Evolutionary conservation across 2,329 filamentous ascomycete genomes (phyloP).

Genomic region (Hymenoscyphus salicellus): DNA sequence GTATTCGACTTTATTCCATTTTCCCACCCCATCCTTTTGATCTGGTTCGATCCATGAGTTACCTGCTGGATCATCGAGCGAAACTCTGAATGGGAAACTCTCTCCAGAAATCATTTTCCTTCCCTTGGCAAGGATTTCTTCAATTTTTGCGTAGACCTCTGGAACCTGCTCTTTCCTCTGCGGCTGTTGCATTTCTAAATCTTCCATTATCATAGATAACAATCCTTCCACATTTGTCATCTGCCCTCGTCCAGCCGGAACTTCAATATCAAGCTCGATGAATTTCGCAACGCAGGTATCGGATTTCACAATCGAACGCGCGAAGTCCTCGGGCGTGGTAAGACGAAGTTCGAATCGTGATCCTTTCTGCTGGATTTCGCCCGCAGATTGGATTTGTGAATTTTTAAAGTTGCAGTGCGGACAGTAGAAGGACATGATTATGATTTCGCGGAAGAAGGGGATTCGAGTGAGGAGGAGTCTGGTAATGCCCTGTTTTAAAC

Average conservation of each 20-base stretch:
- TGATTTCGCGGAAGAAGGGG: conserved; percentile 95
- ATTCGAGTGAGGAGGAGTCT: conserved; percentile 86
- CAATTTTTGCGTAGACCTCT: conserved; percentile 75
- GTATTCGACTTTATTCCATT: conserved; percentile 86
- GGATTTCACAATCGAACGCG: conserved; percentile 86
- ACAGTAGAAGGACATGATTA: conserved; percentile 95
- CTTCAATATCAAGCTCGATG: conserved; percentile 88
- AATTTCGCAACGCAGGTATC: conserved; percentile 83
- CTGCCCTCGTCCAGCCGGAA: conserved; percentile 85
- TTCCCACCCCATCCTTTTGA: conserved; percentile 73
- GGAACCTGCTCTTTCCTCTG: conserved; percentile 73
- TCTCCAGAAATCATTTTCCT: conserved; percentile 74
- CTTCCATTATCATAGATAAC: conserved; percentile 71
- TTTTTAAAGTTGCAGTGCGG: conserved; percentile 85
- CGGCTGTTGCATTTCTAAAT: conserved; percentile 79
- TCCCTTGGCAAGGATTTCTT: conserved; percentile 70
- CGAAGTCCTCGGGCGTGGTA: conserved; percentile 69
- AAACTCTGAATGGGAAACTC: conserved; percentile 82
- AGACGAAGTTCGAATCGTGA: conserved; percentile 79
- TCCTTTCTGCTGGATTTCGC: conserved; percentile 86
- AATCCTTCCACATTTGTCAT: conserved; percentile 92
- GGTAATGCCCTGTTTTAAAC: conserved; percentile 65
- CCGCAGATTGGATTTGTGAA: conserved; percentile 90
- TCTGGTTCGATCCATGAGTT: conserved; percentile 97
- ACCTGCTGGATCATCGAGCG: conserved; percentile 84